These are phyloP conservation scores for Pestalotiopsis sp. DNA, from an alignment of 2,329 filamentous ascomycete genomes.

Conservation along the genomic window DNA sequence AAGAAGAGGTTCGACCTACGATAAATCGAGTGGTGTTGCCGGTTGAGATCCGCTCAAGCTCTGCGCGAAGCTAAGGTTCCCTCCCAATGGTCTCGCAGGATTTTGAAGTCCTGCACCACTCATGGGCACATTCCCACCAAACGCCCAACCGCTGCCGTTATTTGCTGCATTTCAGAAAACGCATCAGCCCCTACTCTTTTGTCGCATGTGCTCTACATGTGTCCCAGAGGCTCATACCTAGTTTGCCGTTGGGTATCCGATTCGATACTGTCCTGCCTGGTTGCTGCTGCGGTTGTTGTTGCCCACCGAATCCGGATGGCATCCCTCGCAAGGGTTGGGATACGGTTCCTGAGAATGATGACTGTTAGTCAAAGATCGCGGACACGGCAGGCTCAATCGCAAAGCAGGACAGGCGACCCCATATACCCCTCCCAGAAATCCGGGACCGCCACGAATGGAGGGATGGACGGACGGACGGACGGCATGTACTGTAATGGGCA, in stretches of 20 bases:
- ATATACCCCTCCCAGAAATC: neutral
- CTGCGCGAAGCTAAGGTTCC: slow-evolving; percentile 68
- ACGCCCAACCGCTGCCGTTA: slow-evolving; percentile 62
- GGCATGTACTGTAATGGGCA: neutral
- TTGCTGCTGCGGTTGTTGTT: slow-evolving; percentile 59
- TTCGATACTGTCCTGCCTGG: slow-evolving; percentile 56
- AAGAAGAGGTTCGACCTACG: slow-evolving; percentile 53
- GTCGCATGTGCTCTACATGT: slow-evolving; percentile 7
- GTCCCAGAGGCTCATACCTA: slow-evolving; percentile 51
- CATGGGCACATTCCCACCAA: slow-evolving; percentile 65
- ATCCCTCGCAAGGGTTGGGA: slow-evolving; percentile 65
- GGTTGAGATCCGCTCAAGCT: slow-evolving; percentile 66
- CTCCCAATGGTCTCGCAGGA: slow-evolving; percentile 55
- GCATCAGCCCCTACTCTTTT: slow-evolving; percentile 26
- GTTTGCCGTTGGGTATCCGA: slow-evolving; percentile 67
- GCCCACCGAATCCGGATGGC: slow-evolving; percentile 61
- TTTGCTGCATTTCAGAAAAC: slow-evolving; percentile 37
- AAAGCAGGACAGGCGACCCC: neutral
- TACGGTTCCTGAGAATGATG: slow-evolving; percentile 51
- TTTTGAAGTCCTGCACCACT: slow-evolving; percentile 56
- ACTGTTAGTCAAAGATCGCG: slow-evolving; percentile 34
- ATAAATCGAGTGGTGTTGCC: slow-evolving; percentile 63
- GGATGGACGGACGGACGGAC: neutral
- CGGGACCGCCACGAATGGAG: neutral
- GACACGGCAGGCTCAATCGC: neutral